A percentile compares a stretch with the other conserved stretches of the same genome.
Conservation (phyloP, 2,329 filamentous ascomycete genomes). For the Mariannaea sp. region DNA sequence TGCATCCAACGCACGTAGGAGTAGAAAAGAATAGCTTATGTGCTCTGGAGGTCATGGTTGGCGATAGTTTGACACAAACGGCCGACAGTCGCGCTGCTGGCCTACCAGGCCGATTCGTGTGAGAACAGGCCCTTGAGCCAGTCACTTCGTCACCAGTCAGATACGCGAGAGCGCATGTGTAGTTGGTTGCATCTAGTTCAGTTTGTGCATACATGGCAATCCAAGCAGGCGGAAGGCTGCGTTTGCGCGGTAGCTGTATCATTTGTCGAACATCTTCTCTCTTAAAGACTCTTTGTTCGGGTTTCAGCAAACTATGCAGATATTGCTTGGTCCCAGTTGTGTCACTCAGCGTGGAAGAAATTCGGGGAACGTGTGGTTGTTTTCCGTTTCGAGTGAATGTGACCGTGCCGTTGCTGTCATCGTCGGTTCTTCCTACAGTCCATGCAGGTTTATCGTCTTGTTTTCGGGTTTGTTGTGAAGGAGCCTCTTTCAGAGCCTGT, state of each 20-base stretch:
- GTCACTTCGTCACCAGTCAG: slow-evolving; percentile 37
- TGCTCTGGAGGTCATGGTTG: slow-evolving; percentile 21
- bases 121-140: slow-evolving; percentile 28
- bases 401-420: too few species aligned
- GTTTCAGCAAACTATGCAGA: slow-evolving; percentile 30
- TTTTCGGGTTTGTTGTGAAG: too few species aligned
- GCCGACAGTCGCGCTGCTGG: slow-evolving; percentile 31
- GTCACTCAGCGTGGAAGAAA: not conserved
- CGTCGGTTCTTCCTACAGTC: not conserved
- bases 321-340: slow-evolving; percentile 24
- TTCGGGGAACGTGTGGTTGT: not conserved
- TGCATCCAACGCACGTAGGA: slow-evolving; percentile 40
- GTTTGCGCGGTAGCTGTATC: slow-evolving; percentile 27
- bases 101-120: not conserved
- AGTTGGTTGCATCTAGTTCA: slow-evolving; percentile 30
- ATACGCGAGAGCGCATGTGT: slow-evolving; percentile 41
- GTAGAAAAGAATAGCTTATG: slow-evolving; percentile 28
- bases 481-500: too few species aligned
- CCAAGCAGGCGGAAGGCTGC: slow-evolving; percentile 37
- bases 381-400: too few species aligned
- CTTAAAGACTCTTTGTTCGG: slow-evolving; percentile 23
- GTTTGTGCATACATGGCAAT: slow-evolving; percentile 27
- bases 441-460: not conserved
- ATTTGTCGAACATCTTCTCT: slow-evolving; percentile 36
- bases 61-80: slow-evolving; percentile 38